Conservation (phyloP, 371 early-diverging fungal genomes). For the Mortierella sp. region DNA sequence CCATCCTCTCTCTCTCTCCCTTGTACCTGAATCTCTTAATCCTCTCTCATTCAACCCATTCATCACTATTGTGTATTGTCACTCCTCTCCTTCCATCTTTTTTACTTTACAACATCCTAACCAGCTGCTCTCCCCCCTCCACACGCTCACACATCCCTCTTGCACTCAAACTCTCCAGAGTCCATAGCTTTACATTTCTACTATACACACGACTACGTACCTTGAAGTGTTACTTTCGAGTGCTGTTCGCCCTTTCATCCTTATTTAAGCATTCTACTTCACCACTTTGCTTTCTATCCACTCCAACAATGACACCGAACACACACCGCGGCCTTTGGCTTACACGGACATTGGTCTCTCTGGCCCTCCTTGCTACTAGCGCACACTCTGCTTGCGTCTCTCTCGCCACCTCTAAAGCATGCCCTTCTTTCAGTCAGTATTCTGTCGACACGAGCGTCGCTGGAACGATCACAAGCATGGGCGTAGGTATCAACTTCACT, state of each 20-base stretch:
- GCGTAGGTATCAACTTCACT: constrained; percentile 22
- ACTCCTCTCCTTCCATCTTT: constrained; percentile 11
- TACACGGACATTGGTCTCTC: constrained; percentile 23
- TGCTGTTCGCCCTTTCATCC: background rate
- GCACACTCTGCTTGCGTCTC: constrained; percentile 27
- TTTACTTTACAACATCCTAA: background rate
- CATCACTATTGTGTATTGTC: constrained; percentile 13
- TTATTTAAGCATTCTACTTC: background rate
- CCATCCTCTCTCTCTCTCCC: background rate
- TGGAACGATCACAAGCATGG: background rate
- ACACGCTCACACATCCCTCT: background rate
- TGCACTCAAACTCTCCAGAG: background rate
- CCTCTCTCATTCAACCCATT: background rate
- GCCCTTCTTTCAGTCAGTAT: constrained; percentile 15
- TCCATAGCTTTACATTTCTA: background rate
- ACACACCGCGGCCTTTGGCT: constrained; percentile 23
- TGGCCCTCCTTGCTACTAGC: constrained; percentile 26
- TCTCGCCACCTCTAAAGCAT: constrained; percentile 21
- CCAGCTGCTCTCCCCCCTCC: background rate
- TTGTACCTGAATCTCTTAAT: constrained; percentile 6
- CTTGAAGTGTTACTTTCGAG: constrained; percentile 2
- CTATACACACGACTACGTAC: constrained; percentile 17
- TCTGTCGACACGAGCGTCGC: constrained; percentile 18
- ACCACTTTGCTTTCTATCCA: background rate
- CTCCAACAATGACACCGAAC: constrained; percentile 5